phyloP scores from a whole-genome alignment of 192 early-diverging fungal genomes.

The Backusella sp. region DNA sequence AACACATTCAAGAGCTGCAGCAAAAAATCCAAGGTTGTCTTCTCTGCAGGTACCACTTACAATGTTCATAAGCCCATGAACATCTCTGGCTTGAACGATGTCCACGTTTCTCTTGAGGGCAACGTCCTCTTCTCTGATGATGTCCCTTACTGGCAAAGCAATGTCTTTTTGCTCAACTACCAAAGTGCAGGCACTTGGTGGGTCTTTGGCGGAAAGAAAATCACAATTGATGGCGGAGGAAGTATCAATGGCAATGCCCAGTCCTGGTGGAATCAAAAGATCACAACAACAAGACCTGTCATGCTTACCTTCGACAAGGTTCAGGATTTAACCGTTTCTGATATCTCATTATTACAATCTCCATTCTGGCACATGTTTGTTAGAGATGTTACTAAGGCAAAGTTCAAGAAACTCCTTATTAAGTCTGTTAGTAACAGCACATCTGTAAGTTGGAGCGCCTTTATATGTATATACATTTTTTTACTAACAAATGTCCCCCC shows the following conservation, averaged over 20 bases:
- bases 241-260: slow-evolving; percentile 20
- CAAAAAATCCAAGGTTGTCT: slow-evolving; percentile 3
- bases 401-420: background rate
- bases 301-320: slow-evolving; percentile 13
- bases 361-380: slow-evolving; percentile 14
- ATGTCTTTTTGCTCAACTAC: slow-evolving; percentile 13
- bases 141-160: slow-evolving; percentile 15
- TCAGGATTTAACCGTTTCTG: background rate
- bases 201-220: slow-evolving; percentile 21
- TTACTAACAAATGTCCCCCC: background rate
- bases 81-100: slow-evolving; percentile 21
- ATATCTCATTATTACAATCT: slow-evolving; percentile 3
- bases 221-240: slow-evolving; percentile 22
- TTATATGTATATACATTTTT: background rate
- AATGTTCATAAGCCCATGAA: slow-evolving; percentile 12
- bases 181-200: slow-evolving; percentile 24
- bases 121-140: slow-evolving; percentile 13
- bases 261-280: slow-evolving; percentile 15
- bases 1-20: slow-evolving; percentile 16
- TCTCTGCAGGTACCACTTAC: slow-evolving; percentile 1
- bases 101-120: slow-evolving; percentile 16
- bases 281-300: slow-evolving; percentile 11
- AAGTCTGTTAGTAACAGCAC: slow-evolving; percentile 1
- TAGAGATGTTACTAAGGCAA: background rate
- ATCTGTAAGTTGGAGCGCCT: background rate